phyloP scores from a whole-genome alignment of 192 early-diverging fungal species.

The Coemansia sp. region DNA sequence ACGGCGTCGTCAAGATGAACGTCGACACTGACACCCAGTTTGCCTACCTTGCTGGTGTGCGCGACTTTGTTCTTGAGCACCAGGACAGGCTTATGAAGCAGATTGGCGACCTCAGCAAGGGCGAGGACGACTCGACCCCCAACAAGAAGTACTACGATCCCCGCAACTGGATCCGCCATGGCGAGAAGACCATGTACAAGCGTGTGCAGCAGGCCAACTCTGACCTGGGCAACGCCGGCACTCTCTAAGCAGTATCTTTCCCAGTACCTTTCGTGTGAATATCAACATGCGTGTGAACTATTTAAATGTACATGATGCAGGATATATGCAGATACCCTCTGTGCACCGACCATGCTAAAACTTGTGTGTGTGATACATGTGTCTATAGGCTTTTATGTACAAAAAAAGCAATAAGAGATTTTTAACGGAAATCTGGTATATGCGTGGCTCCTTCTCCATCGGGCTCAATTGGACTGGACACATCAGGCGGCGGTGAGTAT shows the following conservation, averaged over 20 bases:
- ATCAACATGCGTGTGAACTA: background rate
- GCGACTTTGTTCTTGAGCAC: slow-evolving; percentile 84
- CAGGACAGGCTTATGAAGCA: slow-evolving; percentile 87
- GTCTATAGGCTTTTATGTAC: slow-evolving; percentile 3
- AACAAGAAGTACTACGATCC: slow-evolving; percentile 99
- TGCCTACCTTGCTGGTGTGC: slow-evolving; percentile 90
- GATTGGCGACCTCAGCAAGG: slow-evolving; percentile 92
- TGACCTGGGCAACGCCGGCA: slow-evolving; percentile 74
- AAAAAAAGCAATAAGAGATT: background rate
- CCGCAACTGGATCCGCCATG: slow-evolving; percentile 87
- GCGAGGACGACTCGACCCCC: slow-evolving; percentile 78
- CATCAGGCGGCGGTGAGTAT: background rate
- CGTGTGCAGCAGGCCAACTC: slow-evolving; percentile 79
- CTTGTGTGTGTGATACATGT: background rate
- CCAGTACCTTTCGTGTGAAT: background rate
- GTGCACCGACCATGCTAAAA: background rate
- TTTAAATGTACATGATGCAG: background rate
- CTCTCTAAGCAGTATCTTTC: slow-evolving; percentile 51
- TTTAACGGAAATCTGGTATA: background rate
- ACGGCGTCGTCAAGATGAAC: slow-evolving; percentile 99
- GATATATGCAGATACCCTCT: background rate
- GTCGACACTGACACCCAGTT: slow-evolving; percentile 98
- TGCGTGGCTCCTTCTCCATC: background rate
- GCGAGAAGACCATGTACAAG: slow-evolving; percentile 83
- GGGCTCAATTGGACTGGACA: background rate